Conservation (phyloP, 2,329 filamentous ascomycete species). For the Ophiobolus disseminans region DNA sequence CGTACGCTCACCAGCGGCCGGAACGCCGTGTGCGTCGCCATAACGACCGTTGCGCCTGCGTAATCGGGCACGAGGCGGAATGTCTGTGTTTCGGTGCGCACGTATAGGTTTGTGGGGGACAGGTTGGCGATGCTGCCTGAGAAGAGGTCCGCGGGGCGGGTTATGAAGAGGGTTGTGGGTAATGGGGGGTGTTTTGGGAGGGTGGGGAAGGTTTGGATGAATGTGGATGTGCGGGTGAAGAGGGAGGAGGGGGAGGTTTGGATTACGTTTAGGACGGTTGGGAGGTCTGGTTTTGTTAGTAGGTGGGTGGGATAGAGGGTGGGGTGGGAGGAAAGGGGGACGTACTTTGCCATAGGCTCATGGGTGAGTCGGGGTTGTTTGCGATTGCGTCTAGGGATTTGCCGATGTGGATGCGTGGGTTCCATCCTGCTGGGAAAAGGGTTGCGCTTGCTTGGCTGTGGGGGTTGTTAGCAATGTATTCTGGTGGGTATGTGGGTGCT, state of each 20-base stretch:
- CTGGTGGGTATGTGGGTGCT: not conserved
- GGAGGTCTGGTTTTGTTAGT: constrained; percentile 23
- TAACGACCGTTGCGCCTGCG: constrained; percentile 54
- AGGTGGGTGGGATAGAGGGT: constrained; percentile 10
- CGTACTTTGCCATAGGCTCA: constrained; percentile 60
- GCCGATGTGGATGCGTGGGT: constrained; percentile 57
- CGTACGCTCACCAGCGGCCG: constrained; percentile 31
- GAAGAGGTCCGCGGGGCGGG: constrained; percentile 48
- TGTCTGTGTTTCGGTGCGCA: constrained; percentile 59
- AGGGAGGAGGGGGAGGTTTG: constrained; percentile 54
- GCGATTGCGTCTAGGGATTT: constrained; percentile 55
- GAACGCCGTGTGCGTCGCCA: constrained; percentile 59
- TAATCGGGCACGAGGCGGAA: constrained; percentile 56
- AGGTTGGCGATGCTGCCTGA: constrained; percentile 33
- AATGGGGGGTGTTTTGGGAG: constrained; percentile 38
- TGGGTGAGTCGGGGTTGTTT: constrained; percentile 55
- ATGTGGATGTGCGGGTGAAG: constrained; percentile 57
- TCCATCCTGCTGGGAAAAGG: constrained; percentile 62
- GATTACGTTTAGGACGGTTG: constrained; percentile 19
- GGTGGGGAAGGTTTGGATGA: constrained; percentile 56
- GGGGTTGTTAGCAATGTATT: not conserved
- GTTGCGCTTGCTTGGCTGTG: constrained; percentile 59
- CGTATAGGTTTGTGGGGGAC: constrained; percentile 50
- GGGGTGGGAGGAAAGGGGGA: constrained; percentile 54
- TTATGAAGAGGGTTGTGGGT: constrained; percentile 55